Evolutionary conservation across 805 yeast genomes (phyloP).

Genomic region (Candida yuanshanica): DNA sequence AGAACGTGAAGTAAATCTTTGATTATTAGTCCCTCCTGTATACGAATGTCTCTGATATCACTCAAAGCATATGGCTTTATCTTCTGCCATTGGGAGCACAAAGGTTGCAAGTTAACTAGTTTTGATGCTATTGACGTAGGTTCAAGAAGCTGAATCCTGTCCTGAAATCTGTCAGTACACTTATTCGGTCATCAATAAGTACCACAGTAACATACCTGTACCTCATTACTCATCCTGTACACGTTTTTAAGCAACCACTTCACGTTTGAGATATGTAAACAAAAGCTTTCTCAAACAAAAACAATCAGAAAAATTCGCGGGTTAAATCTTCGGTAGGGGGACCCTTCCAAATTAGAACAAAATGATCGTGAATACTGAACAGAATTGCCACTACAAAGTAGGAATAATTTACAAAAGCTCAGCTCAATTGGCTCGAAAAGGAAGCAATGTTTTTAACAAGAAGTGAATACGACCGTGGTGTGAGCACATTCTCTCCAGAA

Average conservation of each 20-base stretch:
- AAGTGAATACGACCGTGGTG: constrained; percentile 99
- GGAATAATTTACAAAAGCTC: neutral
- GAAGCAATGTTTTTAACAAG: constrained; percentile 87
- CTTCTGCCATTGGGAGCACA: constrained; percentile 26
- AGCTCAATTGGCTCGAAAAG: neutral
- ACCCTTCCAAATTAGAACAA: neutral
- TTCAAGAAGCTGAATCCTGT: neutral
- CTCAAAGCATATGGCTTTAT: constrained; percentile 41
- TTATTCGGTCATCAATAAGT: neutral
- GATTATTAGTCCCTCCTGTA: constrained; percentile 69
- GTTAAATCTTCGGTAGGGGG: neutral
- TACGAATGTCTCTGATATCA: constrained; percentile 39
- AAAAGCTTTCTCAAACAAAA: neutral
- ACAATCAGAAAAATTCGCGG: neutral
- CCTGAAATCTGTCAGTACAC: neutral
- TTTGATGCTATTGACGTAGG: constrained; percentile 14
- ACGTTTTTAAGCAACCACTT: neutral
- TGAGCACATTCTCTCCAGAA: constrained; percentile 96
- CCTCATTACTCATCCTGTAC: neutral
- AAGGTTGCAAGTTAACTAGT: constrained; percentile 30
- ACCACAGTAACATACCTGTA: neutral
- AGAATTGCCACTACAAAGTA: neutral
- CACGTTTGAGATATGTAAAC: neutral
- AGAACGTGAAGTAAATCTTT: constrained; percentile 66
- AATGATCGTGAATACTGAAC: neutral